A percentile compares a stretch with the other conserved stretches of the same genome.
Conservation (phyloP, 1,284 basidiomycete genomes). For the Trichosporon sp. region DNA sequence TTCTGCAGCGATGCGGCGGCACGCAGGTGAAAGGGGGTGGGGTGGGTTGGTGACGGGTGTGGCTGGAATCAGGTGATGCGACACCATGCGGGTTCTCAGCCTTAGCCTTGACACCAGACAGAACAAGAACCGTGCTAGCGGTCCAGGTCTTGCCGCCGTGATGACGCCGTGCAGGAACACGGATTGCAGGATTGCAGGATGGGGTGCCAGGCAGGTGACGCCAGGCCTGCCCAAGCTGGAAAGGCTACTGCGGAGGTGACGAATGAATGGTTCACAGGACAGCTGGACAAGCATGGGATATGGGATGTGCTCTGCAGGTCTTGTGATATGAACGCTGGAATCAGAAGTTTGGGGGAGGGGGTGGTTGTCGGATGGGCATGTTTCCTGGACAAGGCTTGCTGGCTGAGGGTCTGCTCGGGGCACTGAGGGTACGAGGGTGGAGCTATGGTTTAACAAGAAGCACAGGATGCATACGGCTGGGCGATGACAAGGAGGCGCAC, state of each 20-base stretch:
- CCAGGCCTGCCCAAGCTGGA: not conserved
- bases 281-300: not conserved
- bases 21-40: not conserved
- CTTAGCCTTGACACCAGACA: not conserved
- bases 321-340: not conserved
- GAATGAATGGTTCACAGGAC: not conserved
- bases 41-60: conserved; percentile 4
- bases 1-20: not conserved
- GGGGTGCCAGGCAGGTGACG: not conserved
- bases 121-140: not conserved
- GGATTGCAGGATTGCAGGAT: not conserved
- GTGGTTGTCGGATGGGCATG: not conserved
- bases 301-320: not conserved
- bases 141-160: not conserved
- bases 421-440: not conserved
- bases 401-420: not conserved
- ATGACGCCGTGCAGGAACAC: not conserved
- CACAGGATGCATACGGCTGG: not conserved
- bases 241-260: not conserved
- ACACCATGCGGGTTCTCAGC: not conserved
- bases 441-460: not conserved
- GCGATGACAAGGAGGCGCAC: conserved; percentile 4
- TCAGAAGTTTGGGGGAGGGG: not conserved
- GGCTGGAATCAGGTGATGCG: conserved; percentile 14
- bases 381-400: not conserved